Base-by-base conservation (phyloP, 768 basidiomycete genomes). In the Boletus rex-veris region DNA sequence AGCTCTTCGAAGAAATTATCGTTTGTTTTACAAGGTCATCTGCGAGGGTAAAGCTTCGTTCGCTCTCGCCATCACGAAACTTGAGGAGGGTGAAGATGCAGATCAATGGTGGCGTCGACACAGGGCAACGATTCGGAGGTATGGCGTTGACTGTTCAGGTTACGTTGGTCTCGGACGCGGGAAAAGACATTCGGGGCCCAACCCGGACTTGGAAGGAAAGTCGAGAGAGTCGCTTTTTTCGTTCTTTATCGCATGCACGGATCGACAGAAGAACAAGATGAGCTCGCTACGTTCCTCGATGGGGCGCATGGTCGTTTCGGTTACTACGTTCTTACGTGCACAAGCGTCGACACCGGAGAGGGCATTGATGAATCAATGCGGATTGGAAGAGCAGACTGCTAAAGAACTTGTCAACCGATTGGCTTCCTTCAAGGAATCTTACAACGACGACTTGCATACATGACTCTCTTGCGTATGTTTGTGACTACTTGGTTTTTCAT, bases 51-150 rank as follows among this genome's bases (percentile, higher is more conserved):
- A 58, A 41, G 64, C 68, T 59, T 53, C 70, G 2, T 61, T 65
- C 16, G 67, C 69, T 7, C 55, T 73, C 9, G 64, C 58, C 7
- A 57, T 71, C 43, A 72, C 66, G n/a, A 62, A 63, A 28, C 72
- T 73, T 0, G 59, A 63, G 37, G 62, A 55, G 42, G 48, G 66
- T 14, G 45, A 57, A 10, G 61, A 60, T 15, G 67, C 62, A 55
- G 59, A 69, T 18, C 58, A 58, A 40, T 78, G 77, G 77, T 71
- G 73, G 75, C 37, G 24, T 14, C 51, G 54, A 31, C 65, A 76
- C 40, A 18, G 44, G 3, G 8, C 19, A 10, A 53, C 45, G 18
- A 54, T 71, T 14, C 42, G 40, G 16, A 49, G 21, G 19, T 58
- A 55, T 41, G 57, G 55, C 3, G 48, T 68, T 18, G 40, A 54